Base-by-base conservation (phyloP, 139 green algal species). In the Closterium sp. region DNA sequence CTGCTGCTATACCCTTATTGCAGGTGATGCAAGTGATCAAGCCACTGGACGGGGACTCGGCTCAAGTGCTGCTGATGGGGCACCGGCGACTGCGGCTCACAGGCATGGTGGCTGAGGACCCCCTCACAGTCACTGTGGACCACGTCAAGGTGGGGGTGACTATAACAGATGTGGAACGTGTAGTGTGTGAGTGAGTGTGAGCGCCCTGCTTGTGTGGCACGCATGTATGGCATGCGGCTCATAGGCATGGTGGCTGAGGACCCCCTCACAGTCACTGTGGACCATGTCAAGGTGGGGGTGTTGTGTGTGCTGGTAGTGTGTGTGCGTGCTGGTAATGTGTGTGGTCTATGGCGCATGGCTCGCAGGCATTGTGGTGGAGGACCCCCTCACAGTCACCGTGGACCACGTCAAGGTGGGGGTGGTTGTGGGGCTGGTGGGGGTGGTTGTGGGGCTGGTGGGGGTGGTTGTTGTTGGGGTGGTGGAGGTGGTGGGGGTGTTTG, bases 131-230 rank as follows among this genome's bases (percentile, higher is more conserved):
- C 8, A 90, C 93, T 31, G 95, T 99, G 12, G 91, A 97, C 85
- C 97, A 98, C 91, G 92, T 99, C 23, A 95, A 96, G 86, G 97
- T 99, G 89, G 91, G n/a, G n/a, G n/a, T n/a, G n/a, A n/a, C n/a
- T n/a, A n/a, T n/a, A n/a, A n/a, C n/a, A n/a, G n/a, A n/a, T n/a
- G n/a, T n/a, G n/a, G n/a, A n/a, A n/a, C n/a, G n/a, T n/a, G n/a
- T n/a, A n/a, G n/a, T n/a, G n/a, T n/a, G n/a, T n/a, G n/a, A n/a
- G n/a, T n/a, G n/a, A n/a, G n/a, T n/a, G n/a, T n/a, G n/a, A n/a
- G n/a, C n/a, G n/a, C n/a, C n/a, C n/a, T n/a, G n/a, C n/a, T n/a
- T n/a, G 6, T 55, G 36, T 55, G 36, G 36, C 4, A 55, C 36
- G 6, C 6, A 33, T 85, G 6, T 91, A 6, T 91, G 33, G 6